Evolutionary conservation across 148 eudicot genomes (phyloP), one percentile per base, ranked within the genome.

Genomic region (Fagopyrum esculentum): DNA sequence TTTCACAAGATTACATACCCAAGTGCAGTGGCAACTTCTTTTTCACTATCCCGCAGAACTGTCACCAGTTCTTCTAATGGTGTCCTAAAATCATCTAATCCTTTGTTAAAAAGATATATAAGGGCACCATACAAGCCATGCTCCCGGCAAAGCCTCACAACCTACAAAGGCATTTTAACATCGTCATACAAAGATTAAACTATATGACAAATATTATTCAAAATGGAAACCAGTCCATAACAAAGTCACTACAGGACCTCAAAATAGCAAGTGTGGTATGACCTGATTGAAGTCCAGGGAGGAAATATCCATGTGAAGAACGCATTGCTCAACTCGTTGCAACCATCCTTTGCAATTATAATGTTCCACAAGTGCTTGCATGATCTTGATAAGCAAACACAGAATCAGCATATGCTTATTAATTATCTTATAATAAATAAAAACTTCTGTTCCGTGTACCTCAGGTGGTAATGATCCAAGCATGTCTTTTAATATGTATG

Each of bases 331-430:
- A 74, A 94, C 91, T 79, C 98, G 86, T 78, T 89, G 98, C 84
- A 94, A 76, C 98, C 98, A 94, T 81, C 98, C 98, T 86, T 85
- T 91, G 43, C 73, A 64, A 77, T 87, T 91, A 73, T 94, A 94
- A 76, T 94, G 98, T 87, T 94, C 98, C 75, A 94, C 98, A 77
- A 94, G 83, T 76, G 91, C 98, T 91, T 94, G 98, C 98, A 94
- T 94, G 76, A 94, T 84, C 98, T 93, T 82, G 72, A 71, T 45
- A 49, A 48, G 66, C 45, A 63, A 57, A 22, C 12, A 61, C 13
- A 66, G 9, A 48, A 80, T 63, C 56, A 76, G 50, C 69, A 68
- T 8, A 52, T 54, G 50, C 64, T 44, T 40, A 22, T 64, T 9
- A 55, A 26, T 54, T 45, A 60, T 16, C 15, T 35, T 61, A 19